Evolutionary conservation across 2,329 filamentous ascomycete genomes (phyloP).

Genomic region (Mycosphaerella sp.): DNA sequence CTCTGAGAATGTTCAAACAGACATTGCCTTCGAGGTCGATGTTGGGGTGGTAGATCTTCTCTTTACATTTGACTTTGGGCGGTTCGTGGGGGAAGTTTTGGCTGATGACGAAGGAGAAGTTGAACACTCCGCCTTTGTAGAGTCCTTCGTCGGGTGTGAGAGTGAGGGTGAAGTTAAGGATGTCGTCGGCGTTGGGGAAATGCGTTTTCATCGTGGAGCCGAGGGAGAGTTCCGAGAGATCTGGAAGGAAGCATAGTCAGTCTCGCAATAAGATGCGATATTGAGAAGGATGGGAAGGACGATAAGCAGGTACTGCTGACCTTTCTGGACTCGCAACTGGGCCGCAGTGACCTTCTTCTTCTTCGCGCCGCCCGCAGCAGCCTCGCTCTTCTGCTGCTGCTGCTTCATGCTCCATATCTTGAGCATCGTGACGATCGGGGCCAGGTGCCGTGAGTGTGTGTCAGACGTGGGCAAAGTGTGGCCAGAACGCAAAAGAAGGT

Average conservation of each 20-base stretch:
- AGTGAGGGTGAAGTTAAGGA: constrained; percentile 74
- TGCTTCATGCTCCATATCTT: constrained; percentile 99
- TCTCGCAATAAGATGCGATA: background rate
- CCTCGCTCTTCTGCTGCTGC: constrained; percentile 90
- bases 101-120: constrained; percentile 86
- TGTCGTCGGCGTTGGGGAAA: constrained; percentile 77
- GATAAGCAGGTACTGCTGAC: constrained; percentile 43
- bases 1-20: constrained; percentile 91
- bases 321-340: constrained; percentile 92
- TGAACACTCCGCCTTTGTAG: constrained; percentile 84
- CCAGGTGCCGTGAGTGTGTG: background rate
- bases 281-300: background rate
- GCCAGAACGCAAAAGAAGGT: background rate
- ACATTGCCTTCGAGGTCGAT: constrained; percentile 98
- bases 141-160: constrained; percentile 81
- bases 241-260: constrained; percentile 40
- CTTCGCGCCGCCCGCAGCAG: constrained; percentile 66
- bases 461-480: background rate
- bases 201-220: constrained; percentile 73
- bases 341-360: constrained; percentile 99
- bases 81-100: constrained; percentile 96
- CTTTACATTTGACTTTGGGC: constrained; percentile 91
- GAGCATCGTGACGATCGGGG: constrained; percentile 62
- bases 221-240: constrained; percentile 74
- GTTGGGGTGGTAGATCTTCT: constrained; percentile 99